Evolutionary conservation across 306 rosid species (phyloP).

Genomic region (Hippophae rhamnoides): DNA sequence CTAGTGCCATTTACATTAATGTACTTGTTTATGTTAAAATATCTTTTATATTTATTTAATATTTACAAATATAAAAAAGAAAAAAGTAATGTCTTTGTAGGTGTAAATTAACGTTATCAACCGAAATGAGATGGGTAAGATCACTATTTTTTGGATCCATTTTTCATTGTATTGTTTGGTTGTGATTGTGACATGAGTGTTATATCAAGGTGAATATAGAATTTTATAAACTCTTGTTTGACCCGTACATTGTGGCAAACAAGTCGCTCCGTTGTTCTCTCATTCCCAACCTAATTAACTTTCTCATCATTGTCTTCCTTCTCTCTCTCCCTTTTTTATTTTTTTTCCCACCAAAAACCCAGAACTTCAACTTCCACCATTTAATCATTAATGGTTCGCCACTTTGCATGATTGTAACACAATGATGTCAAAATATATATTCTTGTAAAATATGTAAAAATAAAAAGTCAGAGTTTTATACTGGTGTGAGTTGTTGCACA

Average conservation of each 20-base stretch:
- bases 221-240: slow-evolving; percentile 54
- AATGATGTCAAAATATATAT: no score
- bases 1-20: no score
- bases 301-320: slow-evolving; percentile 1
- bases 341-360: slow-evolving; percentile 23
- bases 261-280: slow-evolving; percentile 56
- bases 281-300: slow-evolving; percentile 49
- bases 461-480: no score
- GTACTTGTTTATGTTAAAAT: no score
- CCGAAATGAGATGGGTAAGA: neutral
- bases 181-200: slow-evolving; percentile 30
- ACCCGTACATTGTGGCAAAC: slow-evolving; percentile 74
- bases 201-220: slow-evolving; percentile 47
- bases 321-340: neutral
- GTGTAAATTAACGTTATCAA: neutral
- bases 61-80: no score
- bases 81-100: neutral
- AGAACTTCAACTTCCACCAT: slow-evolving; percentile 2
- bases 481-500: no score
- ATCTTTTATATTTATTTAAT: no score
- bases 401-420: no score
- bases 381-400: neutral
- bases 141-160: neutral
- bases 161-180: neutral
- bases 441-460: no score